Percentiles rank a stretch among this genome's conserved stretches.
Conservation (phyloP, 129 eudicot genomes). For the Chrysanthemum seticuspe region DNA sequence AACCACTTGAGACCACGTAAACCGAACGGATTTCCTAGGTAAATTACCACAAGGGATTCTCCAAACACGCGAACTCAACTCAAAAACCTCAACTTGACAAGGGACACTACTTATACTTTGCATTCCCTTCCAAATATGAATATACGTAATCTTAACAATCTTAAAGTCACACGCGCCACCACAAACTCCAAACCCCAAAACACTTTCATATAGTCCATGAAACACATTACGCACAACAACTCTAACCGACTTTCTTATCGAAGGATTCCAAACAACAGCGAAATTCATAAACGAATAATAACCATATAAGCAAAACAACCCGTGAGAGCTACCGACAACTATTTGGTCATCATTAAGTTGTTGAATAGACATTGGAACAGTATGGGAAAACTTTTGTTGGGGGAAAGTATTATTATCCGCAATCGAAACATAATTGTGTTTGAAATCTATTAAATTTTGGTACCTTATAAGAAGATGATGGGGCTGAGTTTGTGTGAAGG, state of each 20-base stretch:
- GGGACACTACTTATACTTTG: neutral
- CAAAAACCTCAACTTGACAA: neutral
- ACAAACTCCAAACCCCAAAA: slow-evolving; percentile 2
- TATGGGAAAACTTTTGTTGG: too few relatives aligned
- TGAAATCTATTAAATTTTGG: too few relatives aligned
- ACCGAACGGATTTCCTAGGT: neutral
- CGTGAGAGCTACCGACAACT: neutral
- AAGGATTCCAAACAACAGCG: neutral
- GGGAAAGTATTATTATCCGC: too few relatives aligned
- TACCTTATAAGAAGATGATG: too few relatives aligned
- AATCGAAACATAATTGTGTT: too few relatives aligned
- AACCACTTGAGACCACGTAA: neutral
- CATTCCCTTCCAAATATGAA: too few relatives aligned
- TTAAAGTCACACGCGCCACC: neutral
- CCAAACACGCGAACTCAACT: neutral
- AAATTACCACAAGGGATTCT: neutral
- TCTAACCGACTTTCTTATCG: neutral
- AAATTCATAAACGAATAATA: neutral
- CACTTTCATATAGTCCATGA: neutral
- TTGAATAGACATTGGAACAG: too few relatives aligned
- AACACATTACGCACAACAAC: neutral
- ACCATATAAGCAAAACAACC: neutral
- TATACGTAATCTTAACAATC: neutral
- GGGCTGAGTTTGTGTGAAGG: too few relatives aligned
- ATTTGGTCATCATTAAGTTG: too few relatives aligned